phyloP scores from a whole-genome alignment of 768 basidiomycete species.

The Lenzites betulinus region DNA sequence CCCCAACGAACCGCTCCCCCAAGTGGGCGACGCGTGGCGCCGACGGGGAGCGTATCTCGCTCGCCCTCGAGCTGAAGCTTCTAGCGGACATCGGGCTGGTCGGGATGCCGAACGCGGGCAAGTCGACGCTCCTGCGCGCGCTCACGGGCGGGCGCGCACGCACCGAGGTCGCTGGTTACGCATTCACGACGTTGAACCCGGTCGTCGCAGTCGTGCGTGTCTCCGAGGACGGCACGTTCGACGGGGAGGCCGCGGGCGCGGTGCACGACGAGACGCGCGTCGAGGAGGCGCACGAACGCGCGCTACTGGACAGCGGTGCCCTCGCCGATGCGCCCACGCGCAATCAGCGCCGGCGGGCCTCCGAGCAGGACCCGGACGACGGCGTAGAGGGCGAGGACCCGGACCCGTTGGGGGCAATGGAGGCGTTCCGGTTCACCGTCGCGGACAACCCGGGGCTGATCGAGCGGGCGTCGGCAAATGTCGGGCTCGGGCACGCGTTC shows the following conservation, averaged over 20 bases:
- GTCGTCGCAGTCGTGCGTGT: slow-evolving; percentile 90
- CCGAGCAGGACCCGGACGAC: neutral
- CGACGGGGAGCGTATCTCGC: slow-evolving; percentile 73
- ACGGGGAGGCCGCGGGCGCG: slow-evolving; percentile 52
- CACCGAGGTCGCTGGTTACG: slow-evolving; percentile 85
- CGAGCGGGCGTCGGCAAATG: slow-evolving; percentile 79
- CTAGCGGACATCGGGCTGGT: slow-evolving; percentile 95
- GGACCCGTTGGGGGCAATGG: slow-evolving; percentile 37
- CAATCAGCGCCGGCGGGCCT: slow-evolving; percentile 40
- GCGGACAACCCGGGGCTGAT: slow-evolving; percentile 97
- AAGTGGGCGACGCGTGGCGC: slow-evolving; percentile 84
- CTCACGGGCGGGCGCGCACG: slow-evolving; percentile 84
- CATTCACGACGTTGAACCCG: slow-evolving; percentile 95
- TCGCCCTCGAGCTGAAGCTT: slow-evolving; percentile 91
- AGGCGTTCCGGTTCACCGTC: slow-evolving; percentile 89
- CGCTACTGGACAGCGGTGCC: slow-evolving; percentile 52
- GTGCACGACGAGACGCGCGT: slow-evolving; percentile 69
- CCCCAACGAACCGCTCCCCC: slow-evolving; percentile 70
- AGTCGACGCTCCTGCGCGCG: slow-evolving; percentile 89
- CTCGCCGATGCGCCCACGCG: slow-evolving; percentile 52
- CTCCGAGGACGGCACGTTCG: slow-evolving; percentile 74
- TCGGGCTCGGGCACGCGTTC: slow-evolving; percentile 94
- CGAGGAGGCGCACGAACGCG: slow-evolving; percentile 50
- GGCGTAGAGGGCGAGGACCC: slow-evolving; percentile 9
- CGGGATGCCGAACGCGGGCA: slow-evolving; percentile 93